Percentiles rank a stretch among this genome's conserved stretches.
Evolutionary conservation across 2,329 filamentous ascomycete species (phyloP).

Genomic region (Sclerotinia minor): DNA sequence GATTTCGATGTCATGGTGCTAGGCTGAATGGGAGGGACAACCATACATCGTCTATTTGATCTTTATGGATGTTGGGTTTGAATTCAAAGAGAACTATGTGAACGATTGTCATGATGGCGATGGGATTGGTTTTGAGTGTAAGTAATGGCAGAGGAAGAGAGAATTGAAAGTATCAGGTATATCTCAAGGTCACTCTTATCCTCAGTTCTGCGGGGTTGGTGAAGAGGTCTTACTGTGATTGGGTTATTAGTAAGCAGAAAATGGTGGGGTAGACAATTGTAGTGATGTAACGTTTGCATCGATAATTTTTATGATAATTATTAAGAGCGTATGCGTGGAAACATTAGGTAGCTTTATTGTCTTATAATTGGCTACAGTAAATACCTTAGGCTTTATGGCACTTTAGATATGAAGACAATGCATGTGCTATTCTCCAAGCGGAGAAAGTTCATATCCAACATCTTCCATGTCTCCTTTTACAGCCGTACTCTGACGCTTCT

Average conservation of each 20-base stretch:
- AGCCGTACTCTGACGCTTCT: too few species aligned
- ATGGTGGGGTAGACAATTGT: background rate
- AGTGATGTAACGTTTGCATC: background rate
- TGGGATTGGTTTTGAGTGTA: background rate
- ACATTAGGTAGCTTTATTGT: too few species aligned
- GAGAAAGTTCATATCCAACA: too few species aligned
- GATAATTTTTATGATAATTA: too few species aligned
- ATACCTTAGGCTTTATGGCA: too few species aligned
- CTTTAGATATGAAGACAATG: too few species aligned
- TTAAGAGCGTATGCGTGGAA: too few species aligned
- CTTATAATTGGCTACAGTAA: too few species aligned
- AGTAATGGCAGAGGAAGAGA: background rate
- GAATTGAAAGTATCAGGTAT: too few species aligned
- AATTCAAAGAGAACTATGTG: conserved; percentile 70
- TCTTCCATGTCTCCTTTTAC: too few species aligned
- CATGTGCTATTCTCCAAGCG: too few species aligned
- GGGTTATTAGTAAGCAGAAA: background rate
- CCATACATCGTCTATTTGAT: conserved; percentile 57
- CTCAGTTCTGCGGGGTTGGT: background rate
- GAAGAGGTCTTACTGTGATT: background rate
- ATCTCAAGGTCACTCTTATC: background rate
- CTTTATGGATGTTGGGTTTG: conserved; percentile 51
- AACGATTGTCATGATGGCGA: conserved; percentile 56
- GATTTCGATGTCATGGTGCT: background rate
- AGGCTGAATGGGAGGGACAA: background rate